A percentile compares a stretch with the other conserved stretches of the same genome.
Conservation (phyloP, 83 land plant genomes). For the Picea abies region DNA sequence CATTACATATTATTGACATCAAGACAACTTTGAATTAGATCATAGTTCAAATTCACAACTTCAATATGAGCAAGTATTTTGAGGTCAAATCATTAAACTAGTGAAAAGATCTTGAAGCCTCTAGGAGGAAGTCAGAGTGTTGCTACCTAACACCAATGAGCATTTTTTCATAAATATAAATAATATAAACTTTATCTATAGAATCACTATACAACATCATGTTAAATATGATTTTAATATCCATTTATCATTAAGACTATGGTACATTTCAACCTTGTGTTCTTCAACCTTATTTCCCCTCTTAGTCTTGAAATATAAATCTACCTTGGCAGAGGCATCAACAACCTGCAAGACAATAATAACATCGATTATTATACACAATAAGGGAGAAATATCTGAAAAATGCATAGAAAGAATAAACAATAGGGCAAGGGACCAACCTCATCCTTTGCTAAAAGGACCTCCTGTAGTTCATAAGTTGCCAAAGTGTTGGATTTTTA, state of each 20-base stretch:
- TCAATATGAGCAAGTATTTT: too few species aligned
- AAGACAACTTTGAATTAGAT: too few species aligned
- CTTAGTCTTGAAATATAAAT: slow-evolving; percentile 71
- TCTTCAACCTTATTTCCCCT: slow-evolving; percentile 77
- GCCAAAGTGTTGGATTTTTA: slow-evolving; percentile 79
- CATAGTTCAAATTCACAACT: too few species aligned
- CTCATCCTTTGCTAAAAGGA: slow-evolving; percentile 56
- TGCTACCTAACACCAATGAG: too few species aligned
- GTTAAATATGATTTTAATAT: slow-evolving; percentile 5
- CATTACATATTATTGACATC: too few species aligned
- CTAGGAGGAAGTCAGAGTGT: too few species aligned
- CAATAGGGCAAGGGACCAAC: background rate
- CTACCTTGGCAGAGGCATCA: slow-evolving; percentile 47
- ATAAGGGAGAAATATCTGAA: background rate
- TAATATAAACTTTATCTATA: background rate
- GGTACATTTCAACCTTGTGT: slow-evolving; percentile 64
- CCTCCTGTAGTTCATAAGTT: slow-evolving; percentile 75
- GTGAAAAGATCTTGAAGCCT: too few species aligned
- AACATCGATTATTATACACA: background rate
- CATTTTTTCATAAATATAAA: too few species aligned
- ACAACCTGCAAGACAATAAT: slow-evolving; percentile 38
- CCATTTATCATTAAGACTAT: slow-evolving; percentile 50
- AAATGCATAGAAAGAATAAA: background rate
- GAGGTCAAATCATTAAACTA: too few species aligned
- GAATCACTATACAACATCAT: background rate